Evolutionary conservation across 225 moss, liverwort and hornwort genomes (phyloP).

Genomic region (Pseudisothecium myosuroides): DNA sequence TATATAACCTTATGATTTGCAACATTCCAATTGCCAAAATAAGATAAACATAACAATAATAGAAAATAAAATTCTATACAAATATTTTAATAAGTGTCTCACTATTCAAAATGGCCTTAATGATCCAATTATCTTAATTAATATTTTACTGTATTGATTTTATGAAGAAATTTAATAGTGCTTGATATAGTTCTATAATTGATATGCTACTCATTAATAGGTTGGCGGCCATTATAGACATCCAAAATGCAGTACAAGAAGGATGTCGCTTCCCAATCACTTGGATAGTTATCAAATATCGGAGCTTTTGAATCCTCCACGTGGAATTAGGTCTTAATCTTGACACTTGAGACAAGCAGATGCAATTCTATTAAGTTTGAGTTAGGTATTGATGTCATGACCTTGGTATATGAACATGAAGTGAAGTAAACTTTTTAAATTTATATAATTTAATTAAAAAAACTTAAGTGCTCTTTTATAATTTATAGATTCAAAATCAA

Average conservation of each 20-base stretch:
- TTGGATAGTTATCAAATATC: slow-evolving; percentile 52
- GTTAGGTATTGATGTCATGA: background rate
- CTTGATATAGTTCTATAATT: background rate
- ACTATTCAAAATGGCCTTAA: background rate
- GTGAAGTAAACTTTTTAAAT: background rate
- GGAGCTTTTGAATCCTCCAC: slow-evolving; percentile 34
- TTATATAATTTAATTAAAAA: background rate
- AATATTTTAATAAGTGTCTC: background rate
- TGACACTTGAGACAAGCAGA: background rate
- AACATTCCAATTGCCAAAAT: background rate
- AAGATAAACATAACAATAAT: background rate
- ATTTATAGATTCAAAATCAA: background rate
- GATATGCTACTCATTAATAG: background rate
- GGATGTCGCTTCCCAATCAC: slow-evolving; percentile 35
- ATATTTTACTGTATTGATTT: too few relatives aligned
- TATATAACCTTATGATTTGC: background rate
- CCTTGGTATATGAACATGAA: background rate
- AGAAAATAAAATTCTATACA: too few relatives aligned
- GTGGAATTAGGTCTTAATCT: slow-evolving; percentile 38
- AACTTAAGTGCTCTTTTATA: background rate
- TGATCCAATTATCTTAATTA: background rate
- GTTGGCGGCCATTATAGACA: background rate
- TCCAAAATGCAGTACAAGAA: background rate
- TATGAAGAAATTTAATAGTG: background rate
- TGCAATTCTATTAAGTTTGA: background rate